Base-by-base conservation (phyloP, 768 basidiomycete species). In the Phylloporus rhodoxanthus region DNA sequence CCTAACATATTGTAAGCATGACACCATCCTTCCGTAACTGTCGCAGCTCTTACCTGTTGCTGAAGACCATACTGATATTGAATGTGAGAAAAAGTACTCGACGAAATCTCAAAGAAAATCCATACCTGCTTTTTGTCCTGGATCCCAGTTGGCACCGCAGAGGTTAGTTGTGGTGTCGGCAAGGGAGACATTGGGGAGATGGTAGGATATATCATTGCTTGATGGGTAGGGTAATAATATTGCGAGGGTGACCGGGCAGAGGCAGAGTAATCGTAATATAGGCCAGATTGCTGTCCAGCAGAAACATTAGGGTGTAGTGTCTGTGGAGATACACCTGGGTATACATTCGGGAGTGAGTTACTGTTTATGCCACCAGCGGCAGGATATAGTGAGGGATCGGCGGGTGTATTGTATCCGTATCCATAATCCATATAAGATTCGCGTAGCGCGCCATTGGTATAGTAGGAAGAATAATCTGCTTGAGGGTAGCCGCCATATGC, bases 41-140 rank as follows among this genome's bases (percentile, higher is more conserved):
- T 1, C 13, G 70, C 4, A 64, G 55, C 36, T 65, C 62, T 59
- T 34, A 79, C 63, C 60, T 79, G 75, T 55, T 75, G 77, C 56
- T 76, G 75, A 40, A 74, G 59, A 58, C 70, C 70, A 60, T 70
- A 75, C 75, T 76, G 28, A 41, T 45, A 29, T 32, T 32, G 4
- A 43, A 32, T 39, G 30, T 64, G 34, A 64, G 57, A 39, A 26
- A 48, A 10, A 43, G 20, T 30, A 25, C 28, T 38, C 19, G 36
- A 51, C 13, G 14, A 44, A 55, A 38, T 20, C 14, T 14, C 45
- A 45, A 56, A 15, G 50, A 20, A 44, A 50, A 50, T 26, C 55
- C 64, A 20, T 56, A 82, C 84, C 74, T 82, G 80, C 55, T 84
- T 85, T 63, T 82, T 85, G 53, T 82, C 78, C 20, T 64, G 56